Evolutionary conservation across 176 grass and related monocot genomes (phyloP), one percentile per base, ranked within the genome.

Genomic region (Thinopyrum elongatum): DNA sequence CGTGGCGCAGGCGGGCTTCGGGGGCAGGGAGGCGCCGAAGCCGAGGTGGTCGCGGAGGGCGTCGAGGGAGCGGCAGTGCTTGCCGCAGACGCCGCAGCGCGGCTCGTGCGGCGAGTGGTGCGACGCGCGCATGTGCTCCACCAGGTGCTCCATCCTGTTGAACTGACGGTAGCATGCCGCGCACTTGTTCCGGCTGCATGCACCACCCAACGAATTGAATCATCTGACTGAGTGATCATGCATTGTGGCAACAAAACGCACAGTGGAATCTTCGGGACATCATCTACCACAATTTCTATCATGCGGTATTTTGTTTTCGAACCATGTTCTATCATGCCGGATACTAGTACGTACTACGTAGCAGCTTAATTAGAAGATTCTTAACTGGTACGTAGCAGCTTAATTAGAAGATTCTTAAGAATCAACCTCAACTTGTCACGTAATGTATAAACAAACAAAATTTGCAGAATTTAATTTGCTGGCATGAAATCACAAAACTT

Each of bases 91-190:
- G 35, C 42, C 83, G 76, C 95, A 98, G 36, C 79, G 88, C 2
- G 95, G 89, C 17, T 98, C 95, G 68, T 98, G 95, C 6, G 81
- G 4, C 7, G 95, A 98, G 72, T 98, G 95, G 49, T 88, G 94
- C 36, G 95, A 91, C 15, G 53, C 14, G 17, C 91, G 86, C 89
- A 95, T 94, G 79, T 98, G 95, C 29, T 94, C 93, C 46, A 98
- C 89, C 77, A 98, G 86, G 78, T 98, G 95, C 87, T 98, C 95
- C 59, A 84, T 87, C 82, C 85, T 90, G 81, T 98, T 98, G 93
- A 92, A 98, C 78, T 95, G 89, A 28, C 93, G 90, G 80, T 88
- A 95, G 82, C 95, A 98, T 42, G 93, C 93, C 44, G 95, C 92
- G 55, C 95, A 97, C 83, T 42, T 90, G 80, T 92, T 93, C 53